Evolutionary conservation across 352 stramenopile genomes (phyloP).

Genomic region (Pythium utonaiense): DNA sequence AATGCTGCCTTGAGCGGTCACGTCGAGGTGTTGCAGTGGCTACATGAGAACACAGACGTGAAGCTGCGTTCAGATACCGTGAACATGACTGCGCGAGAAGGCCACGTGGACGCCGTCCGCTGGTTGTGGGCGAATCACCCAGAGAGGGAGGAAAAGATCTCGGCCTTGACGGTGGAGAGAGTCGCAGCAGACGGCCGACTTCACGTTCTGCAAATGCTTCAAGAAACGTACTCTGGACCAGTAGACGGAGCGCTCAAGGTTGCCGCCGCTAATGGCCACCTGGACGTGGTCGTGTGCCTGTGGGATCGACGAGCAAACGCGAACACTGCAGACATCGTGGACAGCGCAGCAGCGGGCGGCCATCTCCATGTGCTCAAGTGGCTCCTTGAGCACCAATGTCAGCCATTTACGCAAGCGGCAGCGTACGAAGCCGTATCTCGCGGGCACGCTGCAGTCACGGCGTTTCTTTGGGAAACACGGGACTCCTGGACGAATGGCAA

Average conservation of each 20-base stretch:
- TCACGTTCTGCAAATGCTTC: background rate
- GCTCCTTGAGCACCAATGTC: constrained; percentile 6
- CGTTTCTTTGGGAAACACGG: constrained; percentile 19
- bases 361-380: constrained; percentile 20
- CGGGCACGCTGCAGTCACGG: constrained; percentile 18
- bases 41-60: background rate
- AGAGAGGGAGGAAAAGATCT: background rate
- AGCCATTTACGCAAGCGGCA: background rate
- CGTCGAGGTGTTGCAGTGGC: constrained; percentile 19
- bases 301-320: background rate
- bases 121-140: constrained; percentile 12
- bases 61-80: background rate
- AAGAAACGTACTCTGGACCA: background rate
- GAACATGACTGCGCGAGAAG: constrained; percentile 6
- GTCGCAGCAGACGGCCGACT: background rate
- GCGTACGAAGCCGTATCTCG: constrained; percentile 21
- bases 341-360: constrained; percentile 9
- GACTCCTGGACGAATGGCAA: background rate
- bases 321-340: background rate
- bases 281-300: background rate
- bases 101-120: constrained; percentile 12
- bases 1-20: constrained; percentile 8
- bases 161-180: background rate
- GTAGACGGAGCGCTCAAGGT: constrained; percentile 4
- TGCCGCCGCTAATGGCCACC: constrained; percentile 15